These are phyloP conservation scores for Geranium rotundifolium DNA, from an alignment of 345 rosid species.

Conservation along the genomic window DNA sequence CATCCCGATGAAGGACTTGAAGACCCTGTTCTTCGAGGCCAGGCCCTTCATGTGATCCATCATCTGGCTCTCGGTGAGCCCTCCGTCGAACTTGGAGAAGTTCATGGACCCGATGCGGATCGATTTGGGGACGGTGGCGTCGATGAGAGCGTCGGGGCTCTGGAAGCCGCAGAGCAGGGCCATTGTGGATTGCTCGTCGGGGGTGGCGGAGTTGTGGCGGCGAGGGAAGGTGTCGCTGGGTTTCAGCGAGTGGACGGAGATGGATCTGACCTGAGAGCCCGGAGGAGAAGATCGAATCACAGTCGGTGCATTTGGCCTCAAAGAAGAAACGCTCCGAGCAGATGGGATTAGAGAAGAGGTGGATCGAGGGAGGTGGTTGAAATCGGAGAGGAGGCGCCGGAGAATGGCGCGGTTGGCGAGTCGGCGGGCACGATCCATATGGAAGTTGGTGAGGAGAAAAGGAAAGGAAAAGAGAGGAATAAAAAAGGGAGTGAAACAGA, in stretches of 20 bases:
- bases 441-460: neutral
- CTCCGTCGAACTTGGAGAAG: conserved; percentile 77
- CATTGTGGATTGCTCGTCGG: conserved; percentile 76
- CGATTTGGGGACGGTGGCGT: conserved; percentile 89
- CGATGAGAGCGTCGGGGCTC: conserved; percentile 53
- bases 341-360: too few relatives aligned
- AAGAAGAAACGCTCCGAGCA: conserved; percentile 64
- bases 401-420: conserved; percentile 74
- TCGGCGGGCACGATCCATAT: conserved; percentile 90
- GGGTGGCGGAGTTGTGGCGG: conserved; percentile 91
- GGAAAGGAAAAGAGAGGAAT: neutral
- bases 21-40: conserved; percentile 75
- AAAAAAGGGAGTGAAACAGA: neutral
- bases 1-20: conserved; percentile 87
- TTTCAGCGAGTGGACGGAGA: conserved; percentile 65
- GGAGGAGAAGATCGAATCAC: neutral
- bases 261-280: conserved; percentile 27
- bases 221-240: conserved; percentile 78
- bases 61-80: conserved; percentile 88
- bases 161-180: conserved; percentile 61
- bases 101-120: conserved; percentile 76
- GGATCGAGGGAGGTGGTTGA: conserved; percentile 45
- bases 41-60: conserved; percentile 57
- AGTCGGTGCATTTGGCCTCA: conserved; percentile 18
- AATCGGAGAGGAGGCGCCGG: conserved; percentile 44